Percentiles rank a stretch among this genome's conserved stretches.
phyloP scores from a whole-genome alignment of 2,329 filamentous ascomycete genomes.

The Clonostachys byssicola region DNA sequence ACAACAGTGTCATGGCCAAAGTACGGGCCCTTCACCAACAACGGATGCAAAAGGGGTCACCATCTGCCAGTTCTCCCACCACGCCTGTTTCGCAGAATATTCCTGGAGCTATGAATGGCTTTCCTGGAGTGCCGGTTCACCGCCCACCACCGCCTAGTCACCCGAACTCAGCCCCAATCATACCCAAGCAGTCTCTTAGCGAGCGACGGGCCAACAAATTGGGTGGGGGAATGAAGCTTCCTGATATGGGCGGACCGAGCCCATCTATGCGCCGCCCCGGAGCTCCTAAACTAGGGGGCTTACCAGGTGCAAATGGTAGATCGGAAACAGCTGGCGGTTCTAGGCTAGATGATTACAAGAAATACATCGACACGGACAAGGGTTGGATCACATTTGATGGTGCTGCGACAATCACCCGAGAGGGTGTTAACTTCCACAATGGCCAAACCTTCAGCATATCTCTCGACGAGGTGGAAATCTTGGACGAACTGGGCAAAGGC shows the following conservation, averaged over 20 bases:
- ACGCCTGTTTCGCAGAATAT: slow-evolving; percentile 23
- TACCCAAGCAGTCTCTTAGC: slow-evolving; percentile 57
- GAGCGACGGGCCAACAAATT: slow-evolving; percentile 55
- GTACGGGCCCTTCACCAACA: slow-evolving; percentile 41
- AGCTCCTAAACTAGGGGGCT: slow-evolving; percentile 29
- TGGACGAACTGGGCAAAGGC: slow-evolving; percentile 93
- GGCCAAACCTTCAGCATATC: slow-evolving; percentile 91
- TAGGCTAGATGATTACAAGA: slow-evolving; percentile 57
- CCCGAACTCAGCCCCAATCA: slow-evolving; percentile 46
- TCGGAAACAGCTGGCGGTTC: slow-evolving; percentile 35
- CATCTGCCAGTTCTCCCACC: slow-evolving; percentile 13
- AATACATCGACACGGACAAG: slow-evolving; percentile 88
- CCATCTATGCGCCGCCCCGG: slow-evolving; percentile 19
- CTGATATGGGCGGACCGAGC: slow-evolving; percentile 36
- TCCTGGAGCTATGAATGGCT: slow-evolving; percentile 31
- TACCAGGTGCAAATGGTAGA: too few relatives aligned
- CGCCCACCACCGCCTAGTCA: slow-evolving; percentile 20
- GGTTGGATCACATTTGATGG: slow-evolving; percentile 91
- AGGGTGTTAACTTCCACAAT: slow-evolving; percentile 88
- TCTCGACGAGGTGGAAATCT: slow-evolving; percentile 87
- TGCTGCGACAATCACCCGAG: slow-evolving; percentile 83
- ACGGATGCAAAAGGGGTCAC: slow-evolving; percentile 37
- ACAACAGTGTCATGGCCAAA: slow-evolving; percentile 40
- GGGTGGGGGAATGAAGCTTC: slow-evolving; percentile 48
- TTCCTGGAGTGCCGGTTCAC: slow-evolving; percentile 19